Evolutionary conservation across 2,329 filamentous ascomycete genomes (phyloP).

Genomic region (Aspergillus eucalypticola): DNA sequence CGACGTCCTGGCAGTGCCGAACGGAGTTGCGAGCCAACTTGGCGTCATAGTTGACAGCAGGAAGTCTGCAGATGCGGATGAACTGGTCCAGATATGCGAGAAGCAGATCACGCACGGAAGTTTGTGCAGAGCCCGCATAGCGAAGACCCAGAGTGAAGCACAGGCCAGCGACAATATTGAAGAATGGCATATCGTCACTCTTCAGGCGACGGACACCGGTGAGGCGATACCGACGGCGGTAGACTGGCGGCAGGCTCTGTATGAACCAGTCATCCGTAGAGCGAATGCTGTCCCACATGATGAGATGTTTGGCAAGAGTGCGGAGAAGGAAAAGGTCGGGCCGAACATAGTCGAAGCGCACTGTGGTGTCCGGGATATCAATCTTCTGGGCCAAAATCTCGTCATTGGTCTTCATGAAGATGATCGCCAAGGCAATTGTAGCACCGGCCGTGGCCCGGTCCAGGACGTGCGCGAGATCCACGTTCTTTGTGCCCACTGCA

Average conservation of each 20-base stretch:
- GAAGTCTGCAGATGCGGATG: slow-evolving; percentile 71
- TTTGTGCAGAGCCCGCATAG: slow-evolving; percentile 71
- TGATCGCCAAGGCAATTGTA: slow-evolving; percentile 82
- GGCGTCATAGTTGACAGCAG: slow-evolving; percentile 71
- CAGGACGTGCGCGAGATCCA: slow-evolving; percentile 87
- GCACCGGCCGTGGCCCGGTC: slow-evolving; percentile 94
- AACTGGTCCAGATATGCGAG: slow-evolving; percentile 84
- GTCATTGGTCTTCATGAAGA: slow-evolving; percentile 97
- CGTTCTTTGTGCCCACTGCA: slow-evolving; percentile 84
- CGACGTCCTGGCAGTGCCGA: slow-evolving; percentile 84
- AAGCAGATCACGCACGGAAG: slow-evolving; percentile 74
- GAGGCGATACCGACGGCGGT: slow-evolving; percentile 64
- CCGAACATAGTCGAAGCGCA: slow-evolving; percentile 93
- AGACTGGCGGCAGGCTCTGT: slow-evolving; percentile 69
- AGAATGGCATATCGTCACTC: slow-evolving; percentile 86
- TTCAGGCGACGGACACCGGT: slow-evolving; percentile 62
- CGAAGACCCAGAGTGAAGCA: slow-evolving; percentile 76
- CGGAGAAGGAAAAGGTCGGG: slow-evolving; percentile 90
- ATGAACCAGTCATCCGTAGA: slow-evolving; percentile 74
- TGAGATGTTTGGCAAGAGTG: slow-evolving; percentile 84
- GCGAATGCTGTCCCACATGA: slow-evolving; percentile 85
- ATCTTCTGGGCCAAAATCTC: slow-evolving; percentile 84
- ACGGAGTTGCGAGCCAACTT: slow-evolving; percentile 80
- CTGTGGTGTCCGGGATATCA: slow-evolving; percentile 82
- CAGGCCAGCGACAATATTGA: slow-evolving; percentile 85